Conservation (phyloP, 768 basidiomycete genomes). For the Pleurotus tuoliensis region DNA sequence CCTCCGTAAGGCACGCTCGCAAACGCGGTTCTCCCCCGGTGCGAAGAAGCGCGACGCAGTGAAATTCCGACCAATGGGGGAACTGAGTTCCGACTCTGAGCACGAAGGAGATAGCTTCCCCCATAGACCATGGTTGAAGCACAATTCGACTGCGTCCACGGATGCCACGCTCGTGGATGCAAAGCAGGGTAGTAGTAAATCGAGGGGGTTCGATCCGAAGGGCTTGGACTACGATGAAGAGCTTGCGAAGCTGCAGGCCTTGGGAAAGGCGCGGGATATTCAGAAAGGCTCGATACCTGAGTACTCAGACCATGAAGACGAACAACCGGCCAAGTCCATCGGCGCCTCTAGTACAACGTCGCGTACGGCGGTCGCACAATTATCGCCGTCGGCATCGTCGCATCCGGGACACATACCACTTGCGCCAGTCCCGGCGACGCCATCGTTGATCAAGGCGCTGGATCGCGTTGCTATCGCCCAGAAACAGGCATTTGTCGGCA, state of each 20-base stretch:
- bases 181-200: not conserved
- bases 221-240: constrained; percentile 38
- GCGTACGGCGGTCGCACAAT: constrained; percentile 16
- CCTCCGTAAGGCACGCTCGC: constrained; percentile 17
- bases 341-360: constrained; percentile 18
- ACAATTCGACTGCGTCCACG: constrained; percentile 17
- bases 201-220: not conserved
- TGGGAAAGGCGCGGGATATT: constrained; percentile 16
- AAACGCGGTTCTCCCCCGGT: constrained; percentile 13
- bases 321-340: constrained; percentile 22
- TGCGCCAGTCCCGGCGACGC: constrained; percentile 54
- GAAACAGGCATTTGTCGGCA: constrained; percentile 37
- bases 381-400: constrained; percentile 13
- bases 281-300: constrained; percentile 24
- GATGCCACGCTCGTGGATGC: constrained; percentile 19
- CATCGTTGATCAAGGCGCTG: constrained; percentile 61
- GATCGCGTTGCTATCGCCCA: constrained; percentile 58
- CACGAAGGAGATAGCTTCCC: constrained; percentile 23
- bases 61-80: constrained; percentile 23
- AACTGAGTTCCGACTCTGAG: constrained; percentile 24
- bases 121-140: constrained; percentile 18
- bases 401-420: constrained; percentile 13
- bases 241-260: constrained; percentile 31
- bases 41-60: constrained; percentile 17
- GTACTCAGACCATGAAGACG: constrained; percentile 51